phyloP scores from a whole-genome alignment of 2,329 filamentous ascomycete species.

The Verticillium tricorpus region DNA sequence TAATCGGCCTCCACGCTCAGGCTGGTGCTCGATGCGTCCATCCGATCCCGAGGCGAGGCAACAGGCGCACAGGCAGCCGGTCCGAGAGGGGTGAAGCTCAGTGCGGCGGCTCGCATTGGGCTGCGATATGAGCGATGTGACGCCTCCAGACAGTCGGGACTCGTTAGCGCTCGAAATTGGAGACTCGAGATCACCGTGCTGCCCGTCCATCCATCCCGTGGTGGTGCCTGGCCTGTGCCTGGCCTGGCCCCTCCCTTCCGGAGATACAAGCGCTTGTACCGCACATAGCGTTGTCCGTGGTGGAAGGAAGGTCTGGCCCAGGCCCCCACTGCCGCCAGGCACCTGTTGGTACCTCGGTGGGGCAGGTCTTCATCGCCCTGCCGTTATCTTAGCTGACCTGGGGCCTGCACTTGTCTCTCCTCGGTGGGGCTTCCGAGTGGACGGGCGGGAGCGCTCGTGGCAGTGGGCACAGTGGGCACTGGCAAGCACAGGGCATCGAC shows the following conservation, averaged over 20 bases:
- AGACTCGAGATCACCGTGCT: not conserved
- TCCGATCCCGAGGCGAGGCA: not conserved
- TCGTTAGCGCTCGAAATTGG: not conserved
- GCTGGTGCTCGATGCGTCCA: not conserved
- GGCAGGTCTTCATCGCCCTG: not conserved
- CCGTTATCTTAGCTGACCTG: not conserved
- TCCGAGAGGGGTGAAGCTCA: not conserved
- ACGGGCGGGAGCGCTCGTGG: not conserved
- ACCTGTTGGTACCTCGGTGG: not conserved
- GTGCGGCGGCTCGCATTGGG: not conserved
- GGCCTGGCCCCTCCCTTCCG: too few relatives aligned
- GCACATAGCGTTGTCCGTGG: not conserved
- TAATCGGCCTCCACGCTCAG: not conserved
- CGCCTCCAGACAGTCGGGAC: not conserved
- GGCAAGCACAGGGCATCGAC: not conserved
- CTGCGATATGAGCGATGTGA: not conserved
- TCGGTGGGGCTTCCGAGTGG: constrained; percentile 4
- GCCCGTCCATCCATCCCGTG: not conserved
- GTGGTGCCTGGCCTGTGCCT: not conserved
- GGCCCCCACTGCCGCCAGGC: not conserved
- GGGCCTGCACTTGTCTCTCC: not conserved
- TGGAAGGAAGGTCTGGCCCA: not conserved
- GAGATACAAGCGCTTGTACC: not conserved
- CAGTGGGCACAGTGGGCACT: constrained; percentile 1
- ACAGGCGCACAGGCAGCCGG: not conserved